These are phyloP conservation scores for Waltiozyma sp. DNA, from an alignment of 1,139 yeast species.

Conservation along the genomic window DNA sequence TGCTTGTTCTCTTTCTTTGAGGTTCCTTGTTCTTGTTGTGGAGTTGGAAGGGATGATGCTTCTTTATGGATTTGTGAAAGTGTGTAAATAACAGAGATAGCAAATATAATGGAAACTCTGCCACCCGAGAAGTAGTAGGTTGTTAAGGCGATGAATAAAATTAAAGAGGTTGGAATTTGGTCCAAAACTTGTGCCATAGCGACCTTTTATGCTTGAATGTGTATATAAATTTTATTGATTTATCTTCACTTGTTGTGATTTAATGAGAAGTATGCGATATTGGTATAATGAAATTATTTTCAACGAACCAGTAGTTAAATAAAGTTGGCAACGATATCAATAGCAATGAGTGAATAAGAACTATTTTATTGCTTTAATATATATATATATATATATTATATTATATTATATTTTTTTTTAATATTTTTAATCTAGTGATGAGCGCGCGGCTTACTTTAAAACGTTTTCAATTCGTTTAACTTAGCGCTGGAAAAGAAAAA, in stretches of 20 bases:
- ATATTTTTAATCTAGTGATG: no score
- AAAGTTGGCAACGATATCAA: no score
- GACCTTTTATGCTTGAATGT: no score
- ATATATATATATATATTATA: no score
- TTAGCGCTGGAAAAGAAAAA: no score
- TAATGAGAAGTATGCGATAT: no score
- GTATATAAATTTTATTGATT: no score
- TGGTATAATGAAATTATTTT: no score
- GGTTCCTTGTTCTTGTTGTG: background rate
- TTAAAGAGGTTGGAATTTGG: background rate
- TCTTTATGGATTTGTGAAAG: slow-evolving; percentile 7
- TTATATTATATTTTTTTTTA: no score
- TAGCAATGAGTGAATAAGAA: background rate
- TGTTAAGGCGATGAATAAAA: slow-evolving; percentile 1
- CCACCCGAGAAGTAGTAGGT: slow-evolving; percentile 22
- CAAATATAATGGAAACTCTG: slow-evolving; percentile 23
- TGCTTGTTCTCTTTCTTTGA: slow-evolving; percentile 11
- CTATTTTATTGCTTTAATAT: no score
- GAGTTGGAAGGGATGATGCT: slow-evolving; percentile 1
- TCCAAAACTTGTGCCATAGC: background rate
- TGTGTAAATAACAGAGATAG: slow-evolving; percentile 19
- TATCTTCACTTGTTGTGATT: no score
- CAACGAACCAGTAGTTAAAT: background rate
- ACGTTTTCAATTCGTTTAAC: background rate
- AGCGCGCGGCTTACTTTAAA: background rate